phyloP scores from a whole-genome alignment of 108 stramenopile genomes.

The Nitzschia sp. region DNA sequence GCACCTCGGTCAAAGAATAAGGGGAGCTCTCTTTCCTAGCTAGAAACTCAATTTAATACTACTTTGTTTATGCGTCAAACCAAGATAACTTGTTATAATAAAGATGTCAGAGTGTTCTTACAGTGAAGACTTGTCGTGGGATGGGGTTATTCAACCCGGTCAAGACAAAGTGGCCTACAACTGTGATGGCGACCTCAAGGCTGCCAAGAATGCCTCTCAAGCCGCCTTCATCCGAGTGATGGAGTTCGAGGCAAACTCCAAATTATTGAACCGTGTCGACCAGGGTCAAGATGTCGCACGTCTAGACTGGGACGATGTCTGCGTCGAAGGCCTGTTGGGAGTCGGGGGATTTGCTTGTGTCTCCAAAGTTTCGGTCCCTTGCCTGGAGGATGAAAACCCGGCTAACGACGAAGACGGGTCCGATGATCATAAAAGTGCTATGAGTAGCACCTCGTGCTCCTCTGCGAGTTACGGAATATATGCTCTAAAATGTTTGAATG shows the following conservation, averaged over 20 bases:
- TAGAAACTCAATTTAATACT: no score
- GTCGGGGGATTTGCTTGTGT: constrained; percentile 34
- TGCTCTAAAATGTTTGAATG: constrained; percentile 23
- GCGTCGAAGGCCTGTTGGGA: constrained; percentile 26
- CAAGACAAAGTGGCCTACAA: neutral
- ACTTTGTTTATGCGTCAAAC: no score
- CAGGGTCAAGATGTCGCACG: constrained; percentile 8
- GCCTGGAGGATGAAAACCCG: neutral
- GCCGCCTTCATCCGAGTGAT: constrained; percentile 12
- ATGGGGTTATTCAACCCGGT: neutral
- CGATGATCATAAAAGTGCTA: neutral
- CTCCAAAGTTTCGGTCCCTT: constrained; percentile 16
- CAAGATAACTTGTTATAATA: no score
- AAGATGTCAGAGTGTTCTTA: no score
- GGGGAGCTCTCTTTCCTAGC: no score
- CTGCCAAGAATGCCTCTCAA: constrained; percentile 10
- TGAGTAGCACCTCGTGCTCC: constrained; percentile 3
- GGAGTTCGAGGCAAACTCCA: constrained; percentile 16
- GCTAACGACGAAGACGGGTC: neutral
- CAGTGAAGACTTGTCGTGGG: neutral
- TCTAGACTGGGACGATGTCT: constrained; percentile 30
- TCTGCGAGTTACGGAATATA: constrained; percentile 12
- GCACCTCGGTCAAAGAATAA: no score
- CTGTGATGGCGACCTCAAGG: neutral
- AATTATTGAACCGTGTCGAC: neutral